Evolutionary conservation across 768 basidiomycete species (phyloP).

Genomic region (Podaxis carcinomalis): DNA sequence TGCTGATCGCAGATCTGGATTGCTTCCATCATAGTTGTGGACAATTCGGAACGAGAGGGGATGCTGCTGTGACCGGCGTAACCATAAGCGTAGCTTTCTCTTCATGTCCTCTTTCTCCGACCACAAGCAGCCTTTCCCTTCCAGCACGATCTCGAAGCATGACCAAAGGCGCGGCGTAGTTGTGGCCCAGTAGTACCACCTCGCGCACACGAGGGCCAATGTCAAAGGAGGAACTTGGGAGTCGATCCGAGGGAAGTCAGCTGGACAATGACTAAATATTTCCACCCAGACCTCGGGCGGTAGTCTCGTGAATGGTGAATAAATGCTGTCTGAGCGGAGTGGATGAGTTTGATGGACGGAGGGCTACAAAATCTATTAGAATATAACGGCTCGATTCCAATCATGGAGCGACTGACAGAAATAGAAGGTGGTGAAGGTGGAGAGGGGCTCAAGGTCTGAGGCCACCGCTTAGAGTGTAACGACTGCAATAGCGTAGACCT

Average conservation of each 20-base stretch:
- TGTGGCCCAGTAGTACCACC: conserved; percentile 37
- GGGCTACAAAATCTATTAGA: not conserved
- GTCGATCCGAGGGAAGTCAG: conserved; percentile 26
- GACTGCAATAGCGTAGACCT: not conserved
- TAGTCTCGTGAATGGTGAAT: conserved; percentile 29
- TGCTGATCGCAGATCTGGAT: conserved; percentile 20
- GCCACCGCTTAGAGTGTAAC: not conserved
- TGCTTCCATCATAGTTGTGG: conserved; percentile 19
- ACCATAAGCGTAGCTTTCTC: conserved; percentile 22
- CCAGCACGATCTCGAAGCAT: conserved; percentile 30
- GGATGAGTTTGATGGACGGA: not conserved
- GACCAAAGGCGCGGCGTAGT: conserved; percentile 45
- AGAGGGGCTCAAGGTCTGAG: not conserved
- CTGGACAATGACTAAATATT: conserved; percentile 39
- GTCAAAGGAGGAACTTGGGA: conserved; percentile 31
- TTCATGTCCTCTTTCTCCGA: conserved; percentile 16
- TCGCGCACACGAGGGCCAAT: conserved; percentile 34
- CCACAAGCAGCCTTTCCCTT: conserved; percentile 19
- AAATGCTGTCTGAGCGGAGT: not conserved
- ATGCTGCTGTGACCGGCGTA: conserved; percentile 30
- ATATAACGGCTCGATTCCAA: not conserved
- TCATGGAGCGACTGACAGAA: not conserved
- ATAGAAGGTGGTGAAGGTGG: not conserved
- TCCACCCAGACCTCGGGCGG: conserved; percentile 43
- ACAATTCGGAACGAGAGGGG: conserved; percentile 28